phyloP scores from a whole-genome alignment of 1,284 basidiomycete genomes.

The Cryptococcus hybrid region DNA sequence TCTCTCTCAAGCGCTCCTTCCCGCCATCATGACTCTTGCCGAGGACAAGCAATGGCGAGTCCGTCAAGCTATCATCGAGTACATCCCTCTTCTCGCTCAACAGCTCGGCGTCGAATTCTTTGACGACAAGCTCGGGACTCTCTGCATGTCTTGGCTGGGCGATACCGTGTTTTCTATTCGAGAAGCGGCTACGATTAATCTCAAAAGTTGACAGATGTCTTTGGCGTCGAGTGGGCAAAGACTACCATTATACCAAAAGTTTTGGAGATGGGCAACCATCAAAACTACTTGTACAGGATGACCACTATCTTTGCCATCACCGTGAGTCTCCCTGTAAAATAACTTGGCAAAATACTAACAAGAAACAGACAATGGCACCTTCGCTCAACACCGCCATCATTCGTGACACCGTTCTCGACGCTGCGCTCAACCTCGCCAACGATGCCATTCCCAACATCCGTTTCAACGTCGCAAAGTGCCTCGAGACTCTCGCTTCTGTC shows the following conservation, averaged over 20 bases:
- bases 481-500: constrained; percentile 78
- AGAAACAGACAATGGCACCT: constrained; percentile 83
- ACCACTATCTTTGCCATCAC: constrained; percentile 99
- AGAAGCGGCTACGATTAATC: constrained; percentile 94
- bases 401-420: constrained; percentile 78
- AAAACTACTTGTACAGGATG: constrained; percentile 98
- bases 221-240: constrained; percentile 97
- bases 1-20: constrained; percentile 91
- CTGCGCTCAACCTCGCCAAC: constrained; percentile 76
- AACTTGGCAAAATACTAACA: neutral
- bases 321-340: constrained; percentile 56
- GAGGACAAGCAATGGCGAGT: constrained; percentile 99
- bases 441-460: constrained; percentile 99
- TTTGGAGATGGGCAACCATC: constrained; percentile 94
- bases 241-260: constrained; percentile 96
- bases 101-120: constrained; percentile 97
- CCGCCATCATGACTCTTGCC: constrained; percentile 96
- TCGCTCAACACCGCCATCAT: constrained; percentile 87
- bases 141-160: constrained; percentile 99
- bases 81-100: constrained; percentile 92
- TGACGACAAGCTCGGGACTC: constrained; percentile 91
- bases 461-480: constrained; percentile 95
- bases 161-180: constrained; percentile 99
- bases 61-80: constrained; percentile 99
- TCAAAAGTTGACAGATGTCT: constrained; percentile 98